Evolutionary conservation across 441 rosid genomes (phyloP), one percentile per base, ranked within the genome.

Genomic region (Erysimum cheiri): DNA sequence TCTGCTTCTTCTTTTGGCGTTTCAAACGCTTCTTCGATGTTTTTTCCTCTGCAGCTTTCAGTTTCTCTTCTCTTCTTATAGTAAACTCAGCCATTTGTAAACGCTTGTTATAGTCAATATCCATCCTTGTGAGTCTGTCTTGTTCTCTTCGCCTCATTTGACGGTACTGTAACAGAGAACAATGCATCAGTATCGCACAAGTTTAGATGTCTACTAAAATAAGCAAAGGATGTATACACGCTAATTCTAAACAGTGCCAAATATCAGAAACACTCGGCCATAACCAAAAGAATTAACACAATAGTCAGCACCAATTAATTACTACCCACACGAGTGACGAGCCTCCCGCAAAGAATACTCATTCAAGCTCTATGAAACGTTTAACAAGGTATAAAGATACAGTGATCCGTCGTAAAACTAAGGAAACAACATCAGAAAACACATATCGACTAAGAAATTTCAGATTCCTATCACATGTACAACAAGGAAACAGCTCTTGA

Each of bases 71-170:
- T 74, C 96, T 88, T 80, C 94, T 87, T 80, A 74, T 85, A 37
- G 56, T 72, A 63, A 85, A 94, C 55, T 90, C 98, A 0, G 96
- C 89, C 68, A 82, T 24, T 71, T 90, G 73, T 80, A 87, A 90
- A 76, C 93, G 82, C 83, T 72, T 92, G 82, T 82, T 87, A 75
- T 92, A 88, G 77, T 88, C 98, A 26, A 52, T 83, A 29, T 92
- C 96, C 98, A 94, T 94, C 71, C 98, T 94, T 1, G 87, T 70
- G 52, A 94, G 92, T 62, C 96, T 80, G 54, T 90, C 99, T 79
- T 88, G 97, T 74, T 94, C 98, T 75, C 80, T 86, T 67, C 98
- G 75, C 71, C 97, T 86, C 98, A 94, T 94, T 73, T 94, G 99
- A 24, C 98, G 90, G 70, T 88, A 94, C 97, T 94, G 87, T 67